Base-by-base conservation (phyloP, 2,329 filamentous ascomycete species). In the Epichloe hybrida region DNA sequence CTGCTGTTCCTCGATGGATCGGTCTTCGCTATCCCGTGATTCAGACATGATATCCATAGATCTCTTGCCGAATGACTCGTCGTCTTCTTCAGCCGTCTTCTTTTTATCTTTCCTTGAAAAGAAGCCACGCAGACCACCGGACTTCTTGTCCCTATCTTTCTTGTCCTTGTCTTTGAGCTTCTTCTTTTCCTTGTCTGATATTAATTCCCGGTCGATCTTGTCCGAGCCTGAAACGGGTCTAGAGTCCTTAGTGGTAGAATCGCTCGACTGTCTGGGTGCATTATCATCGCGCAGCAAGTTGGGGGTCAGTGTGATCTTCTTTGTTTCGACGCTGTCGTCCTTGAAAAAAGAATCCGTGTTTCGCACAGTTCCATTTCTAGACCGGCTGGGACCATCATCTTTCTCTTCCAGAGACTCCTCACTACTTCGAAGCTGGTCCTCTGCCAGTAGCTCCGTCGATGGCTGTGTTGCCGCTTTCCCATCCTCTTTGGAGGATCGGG, bases 331-430 rank as follows among this genome's bases (percentile, higher is more conserved):
- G 35, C 81, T 88, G 62, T 98, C 91, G 62, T 97, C 93, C 66
- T 89, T 95, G 74, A 96, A 96, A 97, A 97, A 96, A 1, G 91
- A 95, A 67, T 97, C 91, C 4, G 88, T 91, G 63, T 94, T 94
- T 56, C 91, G 80, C 43, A 95, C 78, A 21, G 86, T 91, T 41
- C 89, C 89, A 59, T 95, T 94, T 56, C 84, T 81, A 37, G 88
- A 89, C 62, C 84, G 80, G 63, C 75, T 76, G 2, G 71, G 69
- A 2, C 70, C 70, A 41, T 77, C 72, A 51, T 66, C 59, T 54
- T 74, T 80, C 45, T 66, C 69, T 46, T 81, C 78, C 51, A 83
- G 76, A 3, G 79, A 76, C 44, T 91, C 86, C 50, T 88, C 85
- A 58, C 81, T 87, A 46, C 71, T 77, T 39, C 63, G 61, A 55